Base-by-base conservation (phyloP, 2,329 filamentous ascomycete species). In the Teratosphaeria destructans region DNA sequence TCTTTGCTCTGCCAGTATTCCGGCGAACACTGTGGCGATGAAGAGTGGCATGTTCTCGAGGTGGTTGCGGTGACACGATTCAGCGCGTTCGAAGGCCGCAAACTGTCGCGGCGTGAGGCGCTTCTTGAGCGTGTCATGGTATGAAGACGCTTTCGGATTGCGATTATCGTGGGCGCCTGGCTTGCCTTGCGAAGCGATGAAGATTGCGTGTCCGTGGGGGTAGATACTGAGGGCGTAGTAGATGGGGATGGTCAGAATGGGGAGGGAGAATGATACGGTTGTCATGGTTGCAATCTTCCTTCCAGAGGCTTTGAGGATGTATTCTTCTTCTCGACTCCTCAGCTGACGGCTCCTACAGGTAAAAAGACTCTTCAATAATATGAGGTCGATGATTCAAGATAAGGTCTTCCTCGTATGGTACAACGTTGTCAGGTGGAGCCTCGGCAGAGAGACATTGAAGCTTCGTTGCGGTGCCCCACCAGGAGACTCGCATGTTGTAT, bases 31-130 rank as follows among this genome's bases (percentile, higher is more conserved):
- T 1, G 77, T 75, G 1, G 75, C 71, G 10, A 75, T 66, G 61
- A 78, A 79, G 8, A 80, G 62, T 1, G 77, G 75, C 58, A 79
- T 68, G 57, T 75, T 78, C 68, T 81, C 77, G 62, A 79, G 70
- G 32, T 73, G 72, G 63, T 79, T 79, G 32, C 73, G 69, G 62
- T 79, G 76, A 37, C 76, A 78, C 5, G 75, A 71, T 60, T 77
- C 73, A 26, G 74, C 71, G 49, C 78, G 76, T 67, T 80, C 77
- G 57, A 73, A 79, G 7, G 67, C 70, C 12, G 71, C 74, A 61
- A 73, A 78, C 5, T 66, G 68, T 14, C 72, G 69, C 0, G 72
- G 63, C 10, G 72, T 65, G 2, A 78, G 69, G 5, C 68, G 66
- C 55, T 75, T 71, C 60, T 73, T 72, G 56, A 79, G 65, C 5